phyloP scores from a whole-genome alignment of 1,139 yeast genomes.

The Petasospora fabianii region DNA sequence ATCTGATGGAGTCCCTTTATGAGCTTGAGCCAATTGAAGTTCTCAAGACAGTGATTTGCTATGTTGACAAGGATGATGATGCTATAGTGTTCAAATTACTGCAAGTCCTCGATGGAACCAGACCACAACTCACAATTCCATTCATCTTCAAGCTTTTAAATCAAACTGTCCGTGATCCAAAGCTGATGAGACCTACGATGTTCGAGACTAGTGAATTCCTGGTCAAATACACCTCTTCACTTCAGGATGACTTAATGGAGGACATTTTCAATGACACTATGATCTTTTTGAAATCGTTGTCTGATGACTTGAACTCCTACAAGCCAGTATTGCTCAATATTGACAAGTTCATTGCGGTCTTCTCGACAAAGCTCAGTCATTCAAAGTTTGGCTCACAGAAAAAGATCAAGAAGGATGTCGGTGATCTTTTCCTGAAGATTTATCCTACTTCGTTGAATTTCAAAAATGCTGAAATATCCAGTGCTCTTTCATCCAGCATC shows the following conservation, averaged over 20 bases:
- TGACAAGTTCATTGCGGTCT: slow-evolving; percentile 44
- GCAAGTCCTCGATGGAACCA: slow-evolving; percentile 81
- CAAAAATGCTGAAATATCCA: slow-evolving; percentile 20
- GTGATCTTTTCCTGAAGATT: slow-evolving; percentile 58
- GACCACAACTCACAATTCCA: slow-evolving; percentile 74
- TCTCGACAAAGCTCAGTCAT: slow-evolving; percentile 54
- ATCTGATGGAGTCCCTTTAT: slow-evolving; percentile 64
- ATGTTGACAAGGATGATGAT: slow-evolving; percentile 26
- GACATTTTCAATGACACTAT: slow-evolving; percentile 66
- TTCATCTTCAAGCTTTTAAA: slow-evolving; percentile 20
- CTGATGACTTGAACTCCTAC: slow-evolving; percentile 46
- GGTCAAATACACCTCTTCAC: slow-evolving; percentile 53
- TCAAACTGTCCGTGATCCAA: slow-evolving; percentile 5
- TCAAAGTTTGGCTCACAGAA: slow-evolving; percentile 61
- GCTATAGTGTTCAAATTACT: slow-evolving; percentile 47
- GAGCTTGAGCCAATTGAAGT: slow-evolving; percentile 71
- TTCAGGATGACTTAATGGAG: slow-evolving; percentile 72
- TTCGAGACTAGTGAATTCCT: slow-evolving; percentile 44
- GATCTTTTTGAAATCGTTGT: slow-evolving; percentile 56
- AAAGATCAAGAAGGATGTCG: slow-evolving; percentile 59
- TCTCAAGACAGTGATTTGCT: slow-evolving; percentile 55
- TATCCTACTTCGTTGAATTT: slow-evolving; percentile 39
- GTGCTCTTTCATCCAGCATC: slow-evolving; percentile 15
- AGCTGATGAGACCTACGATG: slow-evolving; percentile 11
- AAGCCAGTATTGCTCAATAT: slow-evolving; percentile 48